These are phyloP conservation scores for Rosa lucieae DNA, from an alignment of 306 rosid species.

Conservation along the genomic window DNA sequence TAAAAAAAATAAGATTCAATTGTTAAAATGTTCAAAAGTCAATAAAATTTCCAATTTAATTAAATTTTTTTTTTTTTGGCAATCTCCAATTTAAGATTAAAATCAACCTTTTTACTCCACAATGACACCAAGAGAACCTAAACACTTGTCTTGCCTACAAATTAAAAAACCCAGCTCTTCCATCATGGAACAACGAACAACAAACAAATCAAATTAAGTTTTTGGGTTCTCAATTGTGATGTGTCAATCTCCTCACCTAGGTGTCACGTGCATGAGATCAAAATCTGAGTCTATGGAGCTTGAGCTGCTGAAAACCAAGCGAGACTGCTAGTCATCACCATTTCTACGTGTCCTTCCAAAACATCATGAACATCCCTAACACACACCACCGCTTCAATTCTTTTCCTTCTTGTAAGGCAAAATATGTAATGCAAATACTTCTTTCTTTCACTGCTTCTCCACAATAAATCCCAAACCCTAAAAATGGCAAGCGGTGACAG, in stretches of 20 bases:
- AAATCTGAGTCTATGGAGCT: background rate
- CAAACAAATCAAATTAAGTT: background rate
- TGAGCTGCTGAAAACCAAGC: background rate
- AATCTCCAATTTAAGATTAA: too few species aligned
- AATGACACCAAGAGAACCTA: background rate
- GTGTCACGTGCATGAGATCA: slow-evolving; percentile 1
- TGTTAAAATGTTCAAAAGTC: too few species aligned
- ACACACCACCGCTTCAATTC: slow-evolving; percentile 9
- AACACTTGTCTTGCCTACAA: background rate
- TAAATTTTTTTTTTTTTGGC: too few species aligned
- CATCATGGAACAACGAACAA: too few species aligned
- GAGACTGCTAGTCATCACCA: background rate
- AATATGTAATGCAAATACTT: background rate
- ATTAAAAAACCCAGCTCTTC: too few species aligned
- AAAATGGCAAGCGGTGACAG: slow-evolving; percentile 19
- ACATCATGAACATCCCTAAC: background rate
- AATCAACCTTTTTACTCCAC: background rate
- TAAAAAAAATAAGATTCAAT: too few species aligned
- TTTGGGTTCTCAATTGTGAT: background rate
- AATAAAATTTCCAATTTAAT: too few species aligned
- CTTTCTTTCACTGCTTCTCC: background rate
- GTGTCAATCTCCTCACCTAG: background rate
- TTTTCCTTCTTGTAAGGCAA: background rate
- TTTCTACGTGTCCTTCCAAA: background rate
- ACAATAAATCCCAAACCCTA: background rate